Conservation (phyloP, 495 filamentous ascomycete genomes). For the Podospora anserina region DNA sequence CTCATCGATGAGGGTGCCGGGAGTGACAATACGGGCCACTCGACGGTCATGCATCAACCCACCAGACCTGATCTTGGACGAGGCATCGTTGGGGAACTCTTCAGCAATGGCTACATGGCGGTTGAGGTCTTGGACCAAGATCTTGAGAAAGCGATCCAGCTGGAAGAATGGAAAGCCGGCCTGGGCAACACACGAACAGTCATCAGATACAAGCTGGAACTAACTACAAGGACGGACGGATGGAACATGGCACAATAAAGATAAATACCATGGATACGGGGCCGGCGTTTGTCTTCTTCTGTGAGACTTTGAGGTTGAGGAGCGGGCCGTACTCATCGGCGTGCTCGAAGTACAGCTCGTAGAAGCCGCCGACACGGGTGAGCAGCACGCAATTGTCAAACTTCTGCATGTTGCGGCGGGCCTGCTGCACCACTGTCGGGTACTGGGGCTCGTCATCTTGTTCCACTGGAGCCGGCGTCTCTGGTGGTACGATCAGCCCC, state of each 20-base stretch:
- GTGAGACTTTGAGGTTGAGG: conserved; percentile 83
- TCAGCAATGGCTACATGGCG: conserved; percentile 92
- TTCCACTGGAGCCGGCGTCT: conserved; percentile 17
- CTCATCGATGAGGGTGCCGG: conserved; percentile 94
- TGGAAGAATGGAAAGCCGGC: conserved; percentile 93
- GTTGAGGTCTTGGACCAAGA: conserved; percentile 84
- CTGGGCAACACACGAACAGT: conserved; percentile 36
- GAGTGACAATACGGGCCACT: conserved; percentile 84
- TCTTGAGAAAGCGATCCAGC: conserved; percentile 85
- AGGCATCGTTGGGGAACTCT: conserved; percentile 71
- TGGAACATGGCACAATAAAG: neutral
- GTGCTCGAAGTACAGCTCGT: conserved; percentile 95
- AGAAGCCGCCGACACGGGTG: conserved; percentile 90
- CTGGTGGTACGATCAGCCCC: conserved; percentile 41
- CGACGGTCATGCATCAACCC: conserved; percentile 78
- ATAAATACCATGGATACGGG: conserved; percentile 70
- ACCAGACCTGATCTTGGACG: conserved; percentile 64
- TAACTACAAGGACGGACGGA: conserved; percentile 2
- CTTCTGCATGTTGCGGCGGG: conserved; percentile 82
- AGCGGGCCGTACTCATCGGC: conserved; percentile 83
- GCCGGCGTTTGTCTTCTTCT: conserved; percentile 70
- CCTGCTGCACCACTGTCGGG: conserved; percentile 84
- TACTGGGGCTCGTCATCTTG: conserved; percentile 59
- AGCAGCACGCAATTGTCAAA: conserved; percentile 86
- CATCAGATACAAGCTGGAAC: conserved; percentile 31